Base-by-base conservation (phyloP, 2,329 filamentous ascomycete species). In the Ophiocordyceps sinensis region DNA sequence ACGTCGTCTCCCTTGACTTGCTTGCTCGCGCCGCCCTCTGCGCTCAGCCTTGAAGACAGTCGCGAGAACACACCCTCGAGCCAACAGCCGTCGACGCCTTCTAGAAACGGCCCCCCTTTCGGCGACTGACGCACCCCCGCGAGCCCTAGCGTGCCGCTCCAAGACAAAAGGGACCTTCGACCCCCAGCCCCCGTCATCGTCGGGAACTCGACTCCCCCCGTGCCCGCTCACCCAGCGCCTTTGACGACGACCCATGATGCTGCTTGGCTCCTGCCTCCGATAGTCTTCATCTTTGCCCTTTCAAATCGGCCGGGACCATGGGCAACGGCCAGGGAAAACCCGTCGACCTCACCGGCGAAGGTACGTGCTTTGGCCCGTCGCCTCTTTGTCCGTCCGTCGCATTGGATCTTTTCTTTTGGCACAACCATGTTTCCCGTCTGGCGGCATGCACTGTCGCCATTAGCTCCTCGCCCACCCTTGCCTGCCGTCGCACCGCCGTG, bases 321-420 rank as follows among this genome's bases (percentile, higher is more conserved):
- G 89, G 89, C 61, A 95, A 96, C 68, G 83, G 81, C 60, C 87
- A 89, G 65, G 88, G 88, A 64, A 95, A 95, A 65, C 85, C 85
- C 64, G 77, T 94, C 67, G 82, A 87, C 61, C 81, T 88, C 66
- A 85, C 82, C 66, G 88, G 94, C 68, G 85, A 94, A 81, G 85
- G 87, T 94, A 69, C 41, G 58, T 53, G 37, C 31, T 35, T 37
- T 39, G 31, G 35, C 10, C 23, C 19, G 21, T 15, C 21, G 31
- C 31, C 10, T 19, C 10, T 31, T 26, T 5, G 23, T 9, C 23
- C 19, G 8, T 40, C 31, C 26, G 10, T 19, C 14, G 21, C 23
- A 13, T 28, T 28, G 14, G 13, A 15, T 14, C n/a, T 38, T 30
- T 45, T 32, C 37, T 43, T 44, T 36, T 41, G 42, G 41, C 43